phyloP scores from a whole-genome alignment of 352 stramenopile species.

The Globisporangium takayamanum region DNA sequence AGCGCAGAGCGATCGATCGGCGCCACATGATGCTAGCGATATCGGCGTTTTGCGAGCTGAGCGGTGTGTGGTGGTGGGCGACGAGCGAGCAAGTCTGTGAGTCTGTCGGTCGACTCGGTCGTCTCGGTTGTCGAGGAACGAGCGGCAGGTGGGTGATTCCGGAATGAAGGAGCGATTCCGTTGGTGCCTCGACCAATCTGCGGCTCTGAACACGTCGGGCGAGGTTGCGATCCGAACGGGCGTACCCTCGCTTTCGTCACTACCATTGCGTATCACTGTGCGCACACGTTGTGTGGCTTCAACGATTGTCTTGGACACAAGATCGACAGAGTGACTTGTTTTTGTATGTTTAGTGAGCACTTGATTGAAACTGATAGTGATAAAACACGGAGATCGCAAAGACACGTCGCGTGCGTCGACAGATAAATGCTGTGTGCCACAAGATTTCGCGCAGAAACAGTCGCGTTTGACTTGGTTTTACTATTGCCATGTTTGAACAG shows the following conservation, averaged over 20 bases:
- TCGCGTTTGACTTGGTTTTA: no score
- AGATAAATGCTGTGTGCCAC: neutral
- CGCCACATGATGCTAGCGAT: slow-evolving; percentile 2
- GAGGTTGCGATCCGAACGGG: neutral
- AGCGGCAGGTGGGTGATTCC: neutral
- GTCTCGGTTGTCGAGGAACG: neutral
- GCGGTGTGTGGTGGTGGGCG: neutral
- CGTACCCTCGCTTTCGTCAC: neutral
- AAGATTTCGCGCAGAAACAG: neutral
- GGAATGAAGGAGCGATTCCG: slow-evolving; percentile 5
- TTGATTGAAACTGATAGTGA: neutral
- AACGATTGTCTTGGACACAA: neutral
- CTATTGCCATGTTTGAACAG: no score
- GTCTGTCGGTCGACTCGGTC: neutral
- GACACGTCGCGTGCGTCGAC: slow-evolving; percentile 8
- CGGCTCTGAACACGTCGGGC: slow-evolving; percentile 2
- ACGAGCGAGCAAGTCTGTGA: neutral
- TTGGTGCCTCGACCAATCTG: slow-evolving; percentile 1
- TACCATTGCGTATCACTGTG: neutral
- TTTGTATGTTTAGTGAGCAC: neutral
- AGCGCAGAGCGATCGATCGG: slow-evolving; percentile 10
- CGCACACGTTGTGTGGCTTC: neutral
- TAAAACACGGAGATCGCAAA: neutral
- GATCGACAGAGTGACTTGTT: neutral
- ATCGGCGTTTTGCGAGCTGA: no score